These are phyloP conservation scores for Haplographium delicatum DNA, from an alignment of 495 filamentous ascomycete species.

Conservation along the genomic window DNA sequence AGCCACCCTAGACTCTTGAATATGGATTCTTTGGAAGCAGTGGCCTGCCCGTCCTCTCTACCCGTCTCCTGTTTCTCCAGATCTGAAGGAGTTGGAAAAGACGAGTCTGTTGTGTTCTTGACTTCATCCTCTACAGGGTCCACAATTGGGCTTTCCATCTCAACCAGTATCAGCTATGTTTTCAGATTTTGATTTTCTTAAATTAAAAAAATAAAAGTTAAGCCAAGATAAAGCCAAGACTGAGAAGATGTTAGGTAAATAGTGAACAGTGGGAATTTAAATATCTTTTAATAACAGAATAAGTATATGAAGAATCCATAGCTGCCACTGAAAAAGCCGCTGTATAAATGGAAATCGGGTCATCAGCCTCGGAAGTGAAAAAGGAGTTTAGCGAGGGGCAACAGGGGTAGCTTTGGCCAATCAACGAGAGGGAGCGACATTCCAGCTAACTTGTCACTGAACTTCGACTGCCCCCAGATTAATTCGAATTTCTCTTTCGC, in stretches of 20 bases:
- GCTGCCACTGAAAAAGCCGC: not conserved
- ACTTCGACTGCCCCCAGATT: too few relatives aligned
- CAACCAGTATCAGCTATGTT: not conserved
- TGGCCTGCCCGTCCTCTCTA: not conserved
- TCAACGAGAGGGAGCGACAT: not conserved
- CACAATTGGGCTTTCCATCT: not conserved
- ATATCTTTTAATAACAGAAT: too few relatives aligned
- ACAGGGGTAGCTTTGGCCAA: constrained; percentile 7
- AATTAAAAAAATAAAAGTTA: not conserved
- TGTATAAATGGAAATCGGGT: not conserved
- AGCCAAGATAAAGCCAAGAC: not conserved
- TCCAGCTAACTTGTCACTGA: too few relatives aligned
- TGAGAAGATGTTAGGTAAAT: not conserved
- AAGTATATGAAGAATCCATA: not conserved
- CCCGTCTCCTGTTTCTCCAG: constrained; percentile 3
- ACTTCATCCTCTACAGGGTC: constrained; percentile 13
- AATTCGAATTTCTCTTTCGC: too few relatives aligned
- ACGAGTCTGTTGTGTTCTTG: not conserved
- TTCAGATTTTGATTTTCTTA: not conserved
- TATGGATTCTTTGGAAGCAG: constrained; percentile 27
- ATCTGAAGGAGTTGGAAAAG: not conserved
- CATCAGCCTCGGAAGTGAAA: not conserved
- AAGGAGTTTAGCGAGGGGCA: not conserved
- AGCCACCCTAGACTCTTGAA: constrained; percentile 58
- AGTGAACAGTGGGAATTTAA: not conserved